Evolutionary conservation across 768 basidiomycete genomes (phyloP).

Genomic region (Kwoniella mangroviensis): DNA sequence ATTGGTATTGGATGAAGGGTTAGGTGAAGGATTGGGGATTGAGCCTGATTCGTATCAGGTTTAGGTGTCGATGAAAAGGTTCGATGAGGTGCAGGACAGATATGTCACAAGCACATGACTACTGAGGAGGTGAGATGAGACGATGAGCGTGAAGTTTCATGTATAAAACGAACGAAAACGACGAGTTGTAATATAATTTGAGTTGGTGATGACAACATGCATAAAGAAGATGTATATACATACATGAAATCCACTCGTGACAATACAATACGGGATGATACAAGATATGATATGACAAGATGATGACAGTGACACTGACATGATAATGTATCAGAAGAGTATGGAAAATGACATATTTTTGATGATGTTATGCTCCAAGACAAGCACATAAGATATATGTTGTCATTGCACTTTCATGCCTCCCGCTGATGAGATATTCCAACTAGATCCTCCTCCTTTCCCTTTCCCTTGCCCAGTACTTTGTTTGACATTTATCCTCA

Average conservation of each 20-base stretch:
- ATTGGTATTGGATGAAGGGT: constrained; percentile 10
- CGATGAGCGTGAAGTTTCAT: neutral
- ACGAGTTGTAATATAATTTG: constrained; percentile 6
- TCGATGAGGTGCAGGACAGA: no score
- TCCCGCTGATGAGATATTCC: constrained; percentile 30
- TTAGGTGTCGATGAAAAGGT: neutral
- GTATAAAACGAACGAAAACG: neutral
- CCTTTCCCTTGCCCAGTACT: neutral
- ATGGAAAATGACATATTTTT: no score
- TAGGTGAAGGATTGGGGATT: constrained; percentile 15
- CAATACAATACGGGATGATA: neutral
- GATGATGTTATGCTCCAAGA: no score
- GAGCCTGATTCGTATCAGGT: neutral
- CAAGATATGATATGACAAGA: no score
- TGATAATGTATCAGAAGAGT: no score
- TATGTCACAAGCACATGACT: no score
- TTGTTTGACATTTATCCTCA: neutral
- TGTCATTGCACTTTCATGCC: neutral
- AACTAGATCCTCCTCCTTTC: constrained; percentile 22
- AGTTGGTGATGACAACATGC: constrained; percentile 7
- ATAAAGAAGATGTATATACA: constrained; percentile 1
- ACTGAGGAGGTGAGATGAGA: no score
- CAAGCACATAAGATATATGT: no score
- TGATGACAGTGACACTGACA: no score
- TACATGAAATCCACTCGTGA: neutral